Conservation (phyloP, 208 protist species). For the Vickermania ingenoplastis region DNA sequence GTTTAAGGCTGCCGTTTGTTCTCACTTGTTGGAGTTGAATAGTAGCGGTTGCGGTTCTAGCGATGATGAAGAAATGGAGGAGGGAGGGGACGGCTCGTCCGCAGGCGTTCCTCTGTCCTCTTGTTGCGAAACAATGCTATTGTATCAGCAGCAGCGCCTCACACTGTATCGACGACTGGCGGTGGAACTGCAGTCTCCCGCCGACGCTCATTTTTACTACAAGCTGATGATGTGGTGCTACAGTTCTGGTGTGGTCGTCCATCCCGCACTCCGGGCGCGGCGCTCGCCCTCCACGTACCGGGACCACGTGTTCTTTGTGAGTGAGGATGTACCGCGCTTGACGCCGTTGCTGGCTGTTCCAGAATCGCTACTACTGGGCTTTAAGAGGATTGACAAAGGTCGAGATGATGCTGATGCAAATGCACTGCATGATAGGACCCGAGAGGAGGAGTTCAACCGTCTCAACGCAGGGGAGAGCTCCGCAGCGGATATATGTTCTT, state of each 20-base stretch:
- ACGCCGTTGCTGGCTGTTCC: constrained; percentile 80
- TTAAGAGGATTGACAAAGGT: constrained; percentile 32
- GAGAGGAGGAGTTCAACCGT: constrained; percentile 67
- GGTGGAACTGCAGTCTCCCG: constrained; percentile 36
- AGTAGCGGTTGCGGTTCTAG: background rate
- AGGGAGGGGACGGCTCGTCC: constrained; percentile 4
- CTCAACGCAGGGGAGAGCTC: constrained; percentile 39
- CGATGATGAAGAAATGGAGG: constrained; percentile 2
- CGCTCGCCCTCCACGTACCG: constrained; percentile 40
- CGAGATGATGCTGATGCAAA: constrained; percentile 25
- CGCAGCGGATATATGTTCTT: constrained; percentile 66
- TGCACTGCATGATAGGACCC: constrained; percentile 46
- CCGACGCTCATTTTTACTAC: constrained; percentile 70
- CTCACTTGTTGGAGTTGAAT: too few relatives aligned
- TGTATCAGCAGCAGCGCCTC: constrained; percentile 49
- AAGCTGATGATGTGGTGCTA: constrained; percentile 87
- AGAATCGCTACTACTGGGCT: constrained; percentile 64
- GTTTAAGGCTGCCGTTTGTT: too few relatives aligned
- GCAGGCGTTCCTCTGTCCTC: background rate
- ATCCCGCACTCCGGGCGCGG: constrained; percentile 39
- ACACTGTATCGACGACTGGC: constrained; percentile 50
- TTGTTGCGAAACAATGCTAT: too few relatives aligned
- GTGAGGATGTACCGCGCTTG: constrained; percentile 26
- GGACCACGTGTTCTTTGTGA: constrained; percentile 68
- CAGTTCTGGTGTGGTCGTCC: constrained; percentile 65